Evolutionary conservation across 805 yeast genomes (phyloP).

Genomic region (Candida nitratophila): DNA sequence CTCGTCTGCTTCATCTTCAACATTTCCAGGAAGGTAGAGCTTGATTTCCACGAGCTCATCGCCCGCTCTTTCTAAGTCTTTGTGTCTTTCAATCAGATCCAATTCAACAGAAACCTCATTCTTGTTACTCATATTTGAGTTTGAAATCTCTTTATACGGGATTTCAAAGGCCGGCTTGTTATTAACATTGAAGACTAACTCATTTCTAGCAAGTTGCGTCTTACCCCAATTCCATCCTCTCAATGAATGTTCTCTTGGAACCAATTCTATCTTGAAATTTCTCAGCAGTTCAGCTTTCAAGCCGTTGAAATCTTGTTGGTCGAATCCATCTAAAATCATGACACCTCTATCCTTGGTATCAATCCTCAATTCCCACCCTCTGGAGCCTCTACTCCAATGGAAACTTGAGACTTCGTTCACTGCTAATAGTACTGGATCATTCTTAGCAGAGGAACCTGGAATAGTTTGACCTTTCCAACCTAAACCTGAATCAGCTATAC

Average conservation of each 20-base stretch:
- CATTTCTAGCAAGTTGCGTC: slow-evolving; percentile 86
- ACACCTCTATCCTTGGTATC: slow-evolving; percentile 87
- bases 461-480: slow-evolving; percentile 72
- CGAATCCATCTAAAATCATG: slow-evolving; percentile 87
- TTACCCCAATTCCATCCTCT: slow-evolving; percentile 99
- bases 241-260: slow-evolving; percentile 82
- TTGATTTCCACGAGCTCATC: slow-evolving; percentile 95
- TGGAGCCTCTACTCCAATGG: slow-evolving; percentile 88
- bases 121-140: slow-evolving; percentile 85
- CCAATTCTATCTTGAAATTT: slow-evolving; percentile 65
- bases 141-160: slow-evolving; percentile 73
- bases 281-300: slow-evolving; percentile 80
- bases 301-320: slow-evolving; percentile 69
- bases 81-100: slow-evolving; percentile 41
- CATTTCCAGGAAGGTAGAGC: slow-evolving; percentile 86
- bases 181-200: slow-evolving; percentile 76
- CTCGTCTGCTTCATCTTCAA: slow-evolving; percentile 39
- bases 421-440: slow-evolving; percentile 82
- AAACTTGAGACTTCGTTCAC: slow-evolving; percentile 74
- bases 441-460: slow-evolving; percentile 40
- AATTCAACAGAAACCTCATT: slow-evolving; percentile 91
- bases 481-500: slow-evolving; percentile 93
- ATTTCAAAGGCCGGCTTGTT: slow-evolving; percentile 89
- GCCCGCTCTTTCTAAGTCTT: slow-evolving; percentile 62
- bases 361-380: slow-evolving; percentile 84